A percentile compares a stretch with the other conserved stretches of the same genome.
Evolutionary conservation across 768 basidiomycete genomes (phyloP).

Genomic region (Pulveroboletus frians): DNA sequence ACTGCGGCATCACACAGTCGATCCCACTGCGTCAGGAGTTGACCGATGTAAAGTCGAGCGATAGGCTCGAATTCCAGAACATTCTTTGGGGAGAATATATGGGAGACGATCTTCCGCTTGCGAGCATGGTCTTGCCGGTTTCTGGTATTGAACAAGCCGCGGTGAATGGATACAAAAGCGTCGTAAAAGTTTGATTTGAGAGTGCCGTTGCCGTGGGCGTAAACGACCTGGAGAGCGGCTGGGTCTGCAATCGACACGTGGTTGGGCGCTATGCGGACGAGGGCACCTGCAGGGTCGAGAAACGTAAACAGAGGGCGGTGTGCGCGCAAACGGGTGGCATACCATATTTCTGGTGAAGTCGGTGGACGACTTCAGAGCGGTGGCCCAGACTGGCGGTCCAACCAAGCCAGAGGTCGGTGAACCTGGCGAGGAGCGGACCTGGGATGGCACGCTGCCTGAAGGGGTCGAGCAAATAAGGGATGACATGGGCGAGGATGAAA

Average conservation of each 20-base stretch:
- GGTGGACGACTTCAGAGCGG: conserved; percentile 69
- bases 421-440: conserved; percentile 67
- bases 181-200: conserved; percentile 78
- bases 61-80: conserved; percentile 85
- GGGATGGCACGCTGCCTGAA: conserved; percentile 56
- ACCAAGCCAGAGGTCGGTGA: conserved; percentile 72
- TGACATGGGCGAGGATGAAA: conserved; percentile 29
- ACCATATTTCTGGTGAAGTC: conserved; percentile 73
- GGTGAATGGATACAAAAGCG: conserved; percentile 68
- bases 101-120: conserved; percentile 87
- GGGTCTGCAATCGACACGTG: conserved; percentile 77
- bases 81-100: conserved; percentile 80
- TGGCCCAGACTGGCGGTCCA: conserved; percentile 61
- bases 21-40: conserved; percentile 73
- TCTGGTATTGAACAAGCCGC: conserved; percentile 76
- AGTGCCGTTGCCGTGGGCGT: conserved; percentile 81
- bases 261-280: conserved; percentile 71
- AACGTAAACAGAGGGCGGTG: neutral
- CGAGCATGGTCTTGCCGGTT: conserved; percentile 75
- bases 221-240: conserved; percentile 66
- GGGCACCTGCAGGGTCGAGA: conserved; percentile 38
- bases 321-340: conserved; percentile 11
- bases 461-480: conserved; percentile 53
- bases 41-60: conserved; percentile 53
- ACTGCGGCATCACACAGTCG: conserved; percentile 50